A percentile compares a stretch with the other conserved stretches of the same genome.
Conservation (phyloP, 2,329 filamentous ascomycete genomes). For the Colletotrichum cordylinicola region DNA sequence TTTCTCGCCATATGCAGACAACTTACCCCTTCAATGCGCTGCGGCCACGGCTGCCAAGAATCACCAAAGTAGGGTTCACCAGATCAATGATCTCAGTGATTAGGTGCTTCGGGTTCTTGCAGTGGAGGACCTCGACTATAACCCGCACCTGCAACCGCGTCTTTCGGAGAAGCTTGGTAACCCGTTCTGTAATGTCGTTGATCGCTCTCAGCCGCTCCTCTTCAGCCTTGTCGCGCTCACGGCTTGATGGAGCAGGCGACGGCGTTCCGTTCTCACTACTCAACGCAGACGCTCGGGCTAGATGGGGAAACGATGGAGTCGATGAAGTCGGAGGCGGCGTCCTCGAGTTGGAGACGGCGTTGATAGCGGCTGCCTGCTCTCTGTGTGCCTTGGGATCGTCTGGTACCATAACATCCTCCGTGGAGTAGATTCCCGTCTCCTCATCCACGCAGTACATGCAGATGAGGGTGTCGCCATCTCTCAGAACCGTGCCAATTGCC, state of each 20-base stretch:
- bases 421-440: conserved; percentile 67
- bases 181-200: conserved; percentile 82
- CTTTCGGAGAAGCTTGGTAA: conserved; percentile 86
- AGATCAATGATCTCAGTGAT: conserved; percentile 97
- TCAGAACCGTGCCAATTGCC: conserved; percentile 93
- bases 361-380: conserved; percentile 76
- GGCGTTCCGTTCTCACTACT: conserved; percentile 38
- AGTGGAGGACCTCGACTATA: conserved; percentile 95
- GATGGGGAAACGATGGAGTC: conserved; percentile 34
- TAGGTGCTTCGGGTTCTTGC: conserved; percentile 95
- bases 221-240: conserved; percentile 67
- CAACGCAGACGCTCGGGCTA: conserved; percentile 37
- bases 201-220: conserved; percentile 82
- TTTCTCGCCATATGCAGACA: neutral
- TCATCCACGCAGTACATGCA: conserved; percentile 95
- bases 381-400: conserved; percentile 78
- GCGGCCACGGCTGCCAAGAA: conserved; percentile 88
- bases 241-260: conserved; percentile 54
- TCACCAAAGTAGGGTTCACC: conserved; percentile 88
- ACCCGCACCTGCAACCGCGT: conserved; percentile 91
- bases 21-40: conserved; percentile 91
- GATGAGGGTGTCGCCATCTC: conserved; percentile 92
- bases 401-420: conserved; percentile 61
- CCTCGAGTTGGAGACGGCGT: conserved; percentile 60
- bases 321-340: conserved; percentile 29